Evolutionary conservation across 2,329 filamentous ascomycete species (phyloP), one percentile per base, ranked within the genome.

Genomic region (Alternaria hordeiaustralica): DNA sequence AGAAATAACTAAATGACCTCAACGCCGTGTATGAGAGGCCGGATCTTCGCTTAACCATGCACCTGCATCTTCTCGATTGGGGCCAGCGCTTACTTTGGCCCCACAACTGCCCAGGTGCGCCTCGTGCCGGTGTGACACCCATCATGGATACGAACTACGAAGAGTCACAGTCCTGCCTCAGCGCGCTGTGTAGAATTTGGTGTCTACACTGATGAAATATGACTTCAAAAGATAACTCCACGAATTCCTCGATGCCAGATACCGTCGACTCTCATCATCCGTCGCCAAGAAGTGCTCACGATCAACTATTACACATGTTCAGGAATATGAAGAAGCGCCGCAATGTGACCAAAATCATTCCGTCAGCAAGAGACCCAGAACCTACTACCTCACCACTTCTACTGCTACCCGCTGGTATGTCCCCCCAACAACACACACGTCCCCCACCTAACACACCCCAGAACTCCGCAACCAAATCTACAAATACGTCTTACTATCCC

Each of bases 321-420:
- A 10, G 9, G 9, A 41, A 41, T 4, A 41, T 41, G 36, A 41
- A 41, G n/a, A 41, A 41, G 36, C 33, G 33, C 8, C 33, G 33
- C 0, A 5, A n/a, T 9, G 15, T 10, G 10, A 7, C 13, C 15
- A 36, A n/a, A 4, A 15, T 5, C 15, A 2, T 8, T 1, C 8
- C 33, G 7, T 2, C 33, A 36, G 1, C 33, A 36, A n/a, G 5
- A 3, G 15, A 36, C 0, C 15, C 33, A 36, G 33, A 2, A 2
- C 15, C 33, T 4, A 36, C 5, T 4, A 36, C 5, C 4, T 41
- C 33, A 18, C 4, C 8, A 5, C 33, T 41, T 18, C 15, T 41
- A 41, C 33, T 41, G 4, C 1, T 41, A 10, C 33, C 33, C 1
- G 33, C 33, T 41, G 33, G 33, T 41, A n/a, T 9, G 33, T 41